Percentiles rank a stretch among this genome's conserved stretches.
Evolutionary conservation across 768 basidiomycete species (phyloP).

Genomic region (Porphyrellus cyaneotinctus): DNA sequence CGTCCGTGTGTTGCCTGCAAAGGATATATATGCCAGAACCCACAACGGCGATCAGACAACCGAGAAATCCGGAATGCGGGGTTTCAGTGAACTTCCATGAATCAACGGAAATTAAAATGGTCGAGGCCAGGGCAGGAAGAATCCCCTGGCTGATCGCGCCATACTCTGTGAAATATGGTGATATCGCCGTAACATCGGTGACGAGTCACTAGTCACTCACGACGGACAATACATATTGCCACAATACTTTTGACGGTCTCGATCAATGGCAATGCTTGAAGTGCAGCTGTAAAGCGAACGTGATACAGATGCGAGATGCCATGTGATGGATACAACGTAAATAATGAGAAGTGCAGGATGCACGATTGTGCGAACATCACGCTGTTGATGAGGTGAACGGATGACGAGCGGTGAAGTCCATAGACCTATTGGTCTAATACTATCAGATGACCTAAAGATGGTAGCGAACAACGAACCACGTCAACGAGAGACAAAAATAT

Average conservation of each 20-base stretch:
- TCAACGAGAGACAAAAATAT: slow-evolving; percentile 22
- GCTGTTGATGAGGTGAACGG: slow-evolving; percentile 22
- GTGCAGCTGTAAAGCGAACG: slow-evolving; percentile 7
- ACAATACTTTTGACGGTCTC: slow-evolving; percentile 18
- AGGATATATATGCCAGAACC: slow-evolving; percentile 5
- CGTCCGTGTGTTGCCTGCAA: background rate
- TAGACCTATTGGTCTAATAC: slow-evolving; percentile 16
- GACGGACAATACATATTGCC: slow-evolving; percentile 19
- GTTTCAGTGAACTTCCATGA: slow-evolving; percentile 5
- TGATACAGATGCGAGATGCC: slow-evolving; percentile 2
- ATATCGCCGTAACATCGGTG: background rate
- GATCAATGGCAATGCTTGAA: slow-evolving; percentile 12
- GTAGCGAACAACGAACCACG: slow-evolving; percentile 16
- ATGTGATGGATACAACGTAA: slow-evolving; percentile 5
- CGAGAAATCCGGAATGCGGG: slow-evolving; percentile 14
- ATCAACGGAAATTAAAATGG: slow-evolving; percentile 6
- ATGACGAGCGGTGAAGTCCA: slow-evolving; percentile 16
- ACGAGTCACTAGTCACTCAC: slow-evolving; percentile 13
- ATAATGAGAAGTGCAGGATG: slow-evolving; percentile 14
- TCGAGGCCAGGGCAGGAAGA: slow-evolving; percentile 7
- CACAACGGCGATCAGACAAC: slow-evolving; percentile 16
- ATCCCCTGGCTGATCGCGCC: slow-evolving; percentile 27
- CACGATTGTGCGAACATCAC: slow-evolving; percentile 22
- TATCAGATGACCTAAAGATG: background rate
- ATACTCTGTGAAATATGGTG: slow-evolving; percentile 24